Evolutionary conservation across 345 rosid species (phyloP).

Genomic region (Mercurialis annua): DNA sequence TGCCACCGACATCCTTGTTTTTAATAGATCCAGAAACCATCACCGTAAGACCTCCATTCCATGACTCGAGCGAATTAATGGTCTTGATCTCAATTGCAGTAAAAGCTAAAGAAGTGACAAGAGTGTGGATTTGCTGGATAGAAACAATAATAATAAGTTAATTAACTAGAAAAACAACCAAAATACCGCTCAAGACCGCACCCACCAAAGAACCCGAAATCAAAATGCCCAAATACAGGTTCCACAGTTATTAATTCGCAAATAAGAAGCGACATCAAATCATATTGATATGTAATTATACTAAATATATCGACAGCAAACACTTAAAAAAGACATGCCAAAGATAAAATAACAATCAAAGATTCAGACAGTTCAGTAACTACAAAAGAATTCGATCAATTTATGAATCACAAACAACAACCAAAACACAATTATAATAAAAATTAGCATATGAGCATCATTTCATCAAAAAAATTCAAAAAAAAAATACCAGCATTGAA

Average conservation of each 20-base stretch:
- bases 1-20: constrained; percentile 51
- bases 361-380: no score
- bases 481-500: constrained; percentile 55
- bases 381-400: no score
- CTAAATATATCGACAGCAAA: no score
- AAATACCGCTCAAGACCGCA: no score
- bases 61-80: constrained; percentile 75
- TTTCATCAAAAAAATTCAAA: no score
- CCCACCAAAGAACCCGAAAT: no score
- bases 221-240: background rate
- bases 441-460: background rate
- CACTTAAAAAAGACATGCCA: no score
- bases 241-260: background rate
- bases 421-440: background rate
- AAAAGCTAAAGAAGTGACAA: constrained; percentile 59
- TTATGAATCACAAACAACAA: background rate
- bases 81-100: constrained; percentile 94
- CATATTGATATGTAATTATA: no score
- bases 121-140: constrained; percentile 70
- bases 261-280: no score
- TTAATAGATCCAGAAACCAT: constrained; percentile 83
- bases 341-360: no score
- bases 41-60: constrained; percentile 82
- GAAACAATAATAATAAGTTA: constrained; percentile 6
- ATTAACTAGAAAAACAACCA: background rate